Evolutionary conservation across 108 stramenopile species (phyloP).

Genomic region (Skeletonema menzelii): DNA sequence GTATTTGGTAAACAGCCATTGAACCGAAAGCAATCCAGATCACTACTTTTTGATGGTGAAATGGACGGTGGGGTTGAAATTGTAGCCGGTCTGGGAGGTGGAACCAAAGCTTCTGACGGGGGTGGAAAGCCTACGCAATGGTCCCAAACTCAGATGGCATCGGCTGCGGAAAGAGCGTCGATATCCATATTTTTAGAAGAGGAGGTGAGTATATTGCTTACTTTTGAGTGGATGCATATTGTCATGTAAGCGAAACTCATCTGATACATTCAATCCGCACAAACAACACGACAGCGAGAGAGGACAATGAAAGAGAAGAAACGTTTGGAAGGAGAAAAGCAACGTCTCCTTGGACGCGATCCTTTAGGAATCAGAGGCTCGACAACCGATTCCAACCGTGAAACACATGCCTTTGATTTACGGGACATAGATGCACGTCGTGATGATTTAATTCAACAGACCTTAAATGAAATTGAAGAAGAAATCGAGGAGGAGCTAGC

Average conservation of each 20-base stretch:
- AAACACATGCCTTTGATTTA: slow-evolving; percentile 61
- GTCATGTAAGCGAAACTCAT: background rate
- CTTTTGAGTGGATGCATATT: background rate
- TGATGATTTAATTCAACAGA: slow-evolving; percentile 59
- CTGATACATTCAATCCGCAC: background rate
- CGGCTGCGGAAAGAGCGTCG: slow-evolving; percentile 26
- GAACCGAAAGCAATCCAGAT: background rate
- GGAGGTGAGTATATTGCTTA: slow-evolving; percentile 29
- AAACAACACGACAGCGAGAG: slow-evolving; percentile 14
- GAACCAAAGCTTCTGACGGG: background rate
- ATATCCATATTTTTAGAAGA: slow-evolving; percentile 46
- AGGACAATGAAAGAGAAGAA: slow-evolving; percentile 63
- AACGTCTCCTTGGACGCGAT: slow-evolving; percentile 64
- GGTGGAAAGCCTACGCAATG: slow-evolving; percentile 32
- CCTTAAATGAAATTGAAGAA: slow-evolving; percentile 58
- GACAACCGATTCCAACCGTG: slow-evolving; percentile 1
- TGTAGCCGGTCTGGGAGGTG: background rate
- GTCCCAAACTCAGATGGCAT: slow-evolving; percentile 48
- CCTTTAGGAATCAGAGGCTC: slow-evolving; percentile 60
- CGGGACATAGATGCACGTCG: slow-evolving; percentile 55
- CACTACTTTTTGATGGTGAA: background rate
- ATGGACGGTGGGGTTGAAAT: background rate
- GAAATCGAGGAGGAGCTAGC: slow-evolving; percentile 57
- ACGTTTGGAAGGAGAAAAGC: slow-evolving; percentile 73
- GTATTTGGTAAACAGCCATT: slow-evolving; percentile 28